Evolutionary conservation across 441 rosid genomes (phyloP), one percentile per base, ranked within the genome.

Genomic region (Pelargonium fulgidum): DNA sequence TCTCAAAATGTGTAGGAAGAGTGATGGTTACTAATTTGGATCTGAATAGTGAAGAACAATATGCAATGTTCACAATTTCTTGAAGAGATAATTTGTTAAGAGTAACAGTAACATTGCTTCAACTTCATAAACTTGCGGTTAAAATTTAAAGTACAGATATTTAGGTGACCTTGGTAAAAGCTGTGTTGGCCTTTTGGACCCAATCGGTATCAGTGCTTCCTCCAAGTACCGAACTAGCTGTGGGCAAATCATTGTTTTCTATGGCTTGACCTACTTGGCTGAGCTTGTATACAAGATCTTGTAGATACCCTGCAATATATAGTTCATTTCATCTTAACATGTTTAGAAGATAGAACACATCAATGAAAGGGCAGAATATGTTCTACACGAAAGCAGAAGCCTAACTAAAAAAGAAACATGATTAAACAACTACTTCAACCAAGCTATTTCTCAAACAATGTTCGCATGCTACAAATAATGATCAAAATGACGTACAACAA

Each of bases 201-300:
- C 97, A 93, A 50, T 93, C 95, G 7, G 89, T 69, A 65, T 86
- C 85, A 0, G 78, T 78, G 83, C 78, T 84, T 77, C 82, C 80
- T 26, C 95, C 92, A 47, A 93, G 95, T 79, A 91, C 95, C 42
- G 86, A 81, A 74, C 82, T 74, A 48, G 99, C 97, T 29, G 83
- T 44, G 13, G 87, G 44, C 20, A 93, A 79, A 77, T 93, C 97
- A 70, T 88, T 85, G 52, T 82, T 88, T n/a, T 93, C 99, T 69
- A 91, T 89, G 68, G 95, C 97, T 85, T 88, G 89, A 33, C 97
- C 99, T 47, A 88, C 88, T 89, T 87, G 84, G 77, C 96, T 93
- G 76, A 93, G 76, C 85, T 86, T 89, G 83, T 84, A 91, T 36
- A 93, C 95, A 10, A 91, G 76, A 70, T 93, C 97, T 81, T 89